Conservation (phyloP, 352 stramenopile genomes). For the Elongisporangium prolatum region DNA sequence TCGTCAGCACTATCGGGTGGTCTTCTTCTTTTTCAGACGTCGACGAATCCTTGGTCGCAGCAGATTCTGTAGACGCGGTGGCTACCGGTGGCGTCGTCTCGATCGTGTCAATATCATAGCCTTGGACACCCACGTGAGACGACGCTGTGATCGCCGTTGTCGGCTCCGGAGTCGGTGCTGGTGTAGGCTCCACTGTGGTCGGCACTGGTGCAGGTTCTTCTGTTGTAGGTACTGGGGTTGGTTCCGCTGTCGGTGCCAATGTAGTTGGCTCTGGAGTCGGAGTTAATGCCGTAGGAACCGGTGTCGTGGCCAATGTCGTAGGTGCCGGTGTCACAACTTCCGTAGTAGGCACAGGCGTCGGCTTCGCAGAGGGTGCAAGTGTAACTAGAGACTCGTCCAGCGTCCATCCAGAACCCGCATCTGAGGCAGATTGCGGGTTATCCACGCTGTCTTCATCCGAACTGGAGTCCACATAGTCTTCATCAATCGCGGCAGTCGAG, state of each 20-base stretch:
- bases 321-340: conserved; percentile 7
- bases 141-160: conserved; percentile 1
- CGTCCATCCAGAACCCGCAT: not conserved
- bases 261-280: conserved; percentile 2
- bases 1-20: conserved; percentile 68
- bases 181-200: conserved; percentile 3
- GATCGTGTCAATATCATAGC: conserved; percentile 6
- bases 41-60: conserved; percentile 18
- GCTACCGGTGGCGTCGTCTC: conserved; percentile 5
- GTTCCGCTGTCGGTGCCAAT: not conserved
- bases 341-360: conserved; percentile 5
- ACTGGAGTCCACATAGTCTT: not conserved
- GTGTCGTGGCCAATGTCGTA: conserved; percentile 7
- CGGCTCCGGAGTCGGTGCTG: conserved; percentile 4
- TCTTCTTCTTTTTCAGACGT: conserved; percentile 22
- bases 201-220: conserved; percentile 1
- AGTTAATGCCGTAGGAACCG: conserved; percentile 1
- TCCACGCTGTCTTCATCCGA: not conserved
- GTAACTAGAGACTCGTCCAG: not conserved
- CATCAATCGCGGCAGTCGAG: too few species aligned
- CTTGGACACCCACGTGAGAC: conserved; percentile 2
- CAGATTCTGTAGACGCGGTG: conserved; percentile 10
- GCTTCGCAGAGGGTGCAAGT: conserved; percentile 3
- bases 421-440: not conserved
- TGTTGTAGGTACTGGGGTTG: conserved; percentile 4